phyloP scores from a whole-genome alignment of 306 rosid genomes.

The Gillenia trifoliata region DNA sequence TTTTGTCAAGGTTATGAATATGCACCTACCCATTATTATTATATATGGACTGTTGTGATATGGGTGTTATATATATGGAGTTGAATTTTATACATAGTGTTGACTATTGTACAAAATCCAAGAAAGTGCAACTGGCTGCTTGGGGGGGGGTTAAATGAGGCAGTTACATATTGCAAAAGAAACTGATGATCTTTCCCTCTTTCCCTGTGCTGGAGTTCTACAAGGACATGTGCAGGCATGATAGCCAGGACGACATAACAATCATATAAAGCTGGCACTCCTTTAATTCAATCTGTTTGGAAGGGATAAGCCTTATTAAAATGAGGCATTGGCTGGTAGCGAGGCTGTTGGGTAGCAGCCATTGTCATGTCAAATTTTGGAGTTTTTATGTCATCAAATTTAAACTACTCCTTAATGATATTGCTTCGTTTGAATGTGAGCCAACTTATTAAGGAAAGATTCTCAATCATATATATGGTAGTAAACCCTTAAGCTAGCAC shows the following conservation, averaged over 20 bases:
- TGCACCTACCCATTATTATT: not conserved
- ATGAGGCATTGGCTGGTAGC: slow-evolving; percentile 18
- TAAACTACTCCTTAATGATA: not conserved
- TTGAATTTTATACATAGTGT: too few species aligned
- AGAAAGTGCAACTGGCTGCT: not conserved
- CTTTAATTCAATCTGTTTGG: slow-evolving; percentile 9
- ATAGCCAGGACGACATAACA: not conserved
- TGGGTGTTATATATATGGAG: not conserved
- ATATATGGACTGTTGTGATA: not conserved
- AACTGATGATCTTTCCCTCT: not conserved
- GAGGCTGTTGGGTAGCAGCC: slow-evolving; percentile 19
- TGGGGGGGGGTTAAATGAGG: slow-evolving; percentile 5
- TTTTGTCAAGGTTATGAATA: not conserved
- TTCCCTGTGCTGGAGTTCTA: not conserved
- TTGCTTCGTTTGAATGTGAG: not conserved
- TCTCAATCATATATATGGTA: not conserved
- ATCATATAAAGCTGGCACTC: slow-evolving; percentile 16
- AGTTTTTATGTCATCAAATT: not conserved
- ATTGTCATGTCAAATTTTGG: slow-evolving; percentile 10
- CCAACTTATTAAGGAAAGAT: not conserved
- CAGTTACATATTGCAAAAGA: not conserved
- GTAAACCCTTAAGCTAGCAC: not conserved
- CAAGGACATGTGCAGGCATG: slow-evolving; percentile 11
- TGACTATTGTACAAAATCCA: not conserved
- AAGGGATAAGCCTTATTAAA: slow-evolving; percentile 9